Percentiles rank a stretch among this genome's conserved stretches.
phyloP scores from a whole-genome alignment of 192 early-diverging fungal genomes.

The Coemansia sp. region DNA sequence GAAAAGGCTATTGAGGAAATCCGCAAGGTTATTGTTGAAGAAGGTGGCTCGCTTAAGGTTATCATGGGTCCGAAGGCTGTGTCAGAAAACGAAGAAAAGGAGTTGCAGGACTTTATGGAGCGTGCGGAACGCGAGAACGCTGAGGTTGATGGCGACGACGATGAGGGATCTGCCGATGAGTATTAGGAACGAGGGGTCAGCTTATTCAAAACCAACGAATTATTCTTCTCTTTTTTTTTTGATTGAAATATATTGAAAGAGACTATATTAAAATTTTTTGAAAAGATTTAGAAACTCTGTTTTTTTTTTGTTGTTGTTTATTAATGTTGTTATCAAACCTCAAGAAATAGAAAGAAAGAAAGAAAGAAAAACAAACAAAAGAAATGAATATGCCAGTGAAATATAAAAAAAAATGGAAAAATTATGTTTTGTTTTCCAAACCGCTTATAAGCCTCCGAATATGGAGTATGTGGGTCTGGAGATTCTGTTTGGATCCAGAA shows the following conservation, averaged over 20 bases:
- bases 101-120: slow-evolving; percentile 87
- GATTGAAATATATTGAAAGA: no score
- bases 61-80: slow-evolving; percentile 93
- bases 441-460: background rate
- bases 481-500: slow-evolving; percentile 40
- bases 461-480: slow-evolving; percentile 7
- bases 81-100: slow-evolving; percentile 88
- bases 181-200: slow-evolving; percentile 7
- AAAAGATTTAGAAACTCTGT: background rate
- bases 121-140: slow-evolving; percentile 88
- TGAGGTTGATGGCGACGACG: slow-evolving; percentile 91
- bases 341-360: background rate
- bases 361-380: background rate
- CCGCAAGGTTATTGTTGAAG: slow-evolving; percentile 74
- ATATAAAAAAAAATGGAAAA: background rate
- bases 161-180: slow-evolving; percentile 67
- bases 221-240: no score
- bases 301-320: background rate
- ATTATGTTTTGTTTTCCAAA: background rate
- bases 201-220: no score
- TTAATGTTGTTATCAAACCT: no score
- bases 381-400: background rate
- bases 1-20: slow-evolving; percentile 83
- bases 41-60: slow-evolving; percentile 73
- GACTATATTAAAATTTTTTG: background rate